Conservation (phyloP, 176 grass and related monocot species). For the Rhynchospora pubera region DNA sequence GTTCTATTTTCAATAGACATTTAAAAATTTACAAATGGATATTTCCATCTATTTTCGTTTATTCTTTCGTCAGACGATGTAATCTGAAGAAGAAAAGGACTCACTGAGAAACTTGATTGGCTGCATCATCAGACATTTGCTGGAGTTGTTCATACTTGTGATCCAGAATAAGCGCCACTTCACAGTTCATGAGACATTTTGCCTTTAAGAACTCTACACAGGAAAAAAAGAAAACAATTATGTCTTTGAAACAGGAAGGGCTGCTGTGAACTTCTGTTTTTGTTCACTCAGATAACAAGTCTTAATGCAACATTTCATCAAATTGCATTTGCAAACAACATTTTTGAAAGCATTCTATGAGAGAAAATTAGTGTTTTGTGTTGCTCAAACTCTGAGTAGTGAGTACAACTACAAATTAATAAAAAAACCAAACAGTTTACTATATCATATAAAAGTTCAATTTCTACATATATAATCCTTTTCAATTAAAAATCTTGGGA, state of each 20-base stretch:
- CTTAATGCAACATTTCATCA: not conserved
- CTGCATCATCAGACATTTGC: constrained; percentile 69
- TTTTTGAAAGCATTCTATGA: not conserved
- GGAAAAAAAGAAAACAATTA: not conserved
- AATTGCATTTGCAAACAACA: not conserved
- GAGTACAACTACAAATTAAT: too few species aligned
- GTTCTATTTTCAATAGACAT: too few species aligned
- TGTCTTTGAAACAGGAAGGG: not conserved
- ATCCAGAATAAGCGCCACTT: constrained; percentile 42
- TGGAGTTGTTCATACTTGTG: constrained; percentile 76
- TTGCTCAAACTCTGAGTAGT: not conserved
- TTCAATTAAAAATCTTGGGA: not conserved
- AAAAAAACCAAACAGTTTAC: too few species aligned
- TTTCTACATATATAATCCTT: not conserved
- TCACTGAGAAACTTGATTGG: constrained; percentile 51
- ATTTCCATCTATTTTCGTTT: not conserved
- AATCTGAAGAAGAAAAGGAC: not conserved
- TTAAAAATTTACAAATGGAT: not conserved
- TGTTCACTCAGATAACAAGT: not conserved
- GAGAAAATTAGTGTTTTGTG: not conserved
- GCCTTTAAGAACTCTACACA: constrained; percentile 81
- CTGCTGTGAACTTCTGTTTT: too few species aligned
- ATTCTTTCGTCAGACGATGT: not conserved
- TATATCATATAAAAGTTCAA: not conserved
- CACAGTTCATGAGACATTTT: constrained; percentile 97